phyloP scores from a whole-genome alignment of 169 alveolate species.

The Plasmodium vivax region DNA sequence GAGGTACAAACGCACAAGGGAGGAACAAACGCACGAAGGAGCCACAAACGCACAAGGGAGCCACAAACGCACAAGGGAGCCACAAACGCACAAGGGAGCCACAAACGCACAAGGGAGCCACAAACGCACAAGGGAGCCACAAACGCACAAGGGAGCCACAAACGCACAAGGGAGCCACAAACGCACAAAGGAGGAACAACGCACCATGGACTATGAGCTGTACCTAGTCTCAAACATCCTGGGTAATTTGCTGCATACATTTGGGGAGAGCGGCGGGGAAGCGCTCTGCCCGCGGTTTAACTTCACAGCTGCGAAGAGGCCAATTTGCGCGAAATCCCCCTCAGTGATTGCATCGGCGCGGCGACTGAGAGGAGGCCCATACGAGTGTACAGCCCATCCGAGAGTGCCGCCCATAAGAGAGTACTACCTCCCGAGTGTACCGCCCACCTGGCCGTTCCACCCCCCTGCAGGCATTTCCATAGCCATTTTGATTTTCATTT shows the following conservation, averaged over 20 bases:
- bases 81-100: too few relatives aligned
- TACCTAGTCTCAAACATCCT: slow-evolving; percentile 59
- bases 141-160: too few relatives aligned
- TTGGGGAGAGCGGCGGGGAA: background rate
- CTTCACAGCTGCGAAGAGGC: background rate
- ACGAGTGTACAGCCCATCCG: background rate
- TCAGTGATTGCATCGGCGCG: background rate
- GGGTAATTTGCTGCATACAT: slow-evolving; percentile 12
- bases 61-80: too few relatives aligned
- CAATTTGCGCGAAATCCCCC: background rate
- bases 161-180: background rate
- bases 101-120: too few relatives aligned
- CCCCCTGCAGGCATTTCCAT: slow-evolving; percentile 43
- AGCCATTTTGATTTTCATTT: slow-evolving; percentile 38
- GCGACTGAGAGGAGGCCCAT: background rate
- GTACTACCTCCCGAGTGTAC: background rate
- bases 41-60: too few relatives aligned
- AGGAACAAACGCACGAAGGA: too few relatives aligned
- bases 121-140: too few relatives aligned
- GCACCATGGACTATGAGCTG: slow-evolving; percentile 68
- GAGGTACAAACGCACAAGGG: too few relatives aligned
- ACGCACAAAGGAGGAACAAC: background rate
- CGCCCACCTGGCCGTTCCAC: background rate
- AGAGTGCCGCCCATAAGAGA: too few relatives aligned
- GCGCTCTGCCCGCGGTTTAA: background rate